These are phyloP conservation scores for Leishmania lainsoni DNA, from an alignment of 208 protist genomes.

Conservation along the genomic window DNA sequence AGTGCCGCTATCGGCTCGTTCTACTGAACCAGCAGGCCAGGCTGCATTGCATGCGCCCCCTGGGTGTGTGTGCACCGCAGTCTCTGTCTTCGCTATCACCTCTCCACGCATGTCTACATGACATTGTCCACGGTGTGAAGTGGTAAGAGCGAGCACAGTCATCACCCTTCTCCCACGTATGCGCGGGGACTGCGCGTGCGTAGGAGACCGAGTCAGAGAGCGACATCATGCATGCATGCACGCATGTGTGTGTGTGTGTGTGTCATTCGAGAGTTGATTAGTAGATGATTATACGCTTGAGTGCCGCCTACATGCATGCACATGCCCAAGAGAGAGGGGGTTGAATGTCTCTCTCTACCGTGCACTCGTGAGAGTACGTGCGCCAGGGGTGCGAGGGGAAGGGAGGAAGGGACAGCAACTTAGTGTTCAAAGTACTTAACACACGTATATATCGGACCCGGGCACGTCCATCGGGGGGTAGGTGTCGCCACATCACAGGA, in stretches of 20 bases:
- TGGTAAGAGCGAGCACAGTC: not conserved
- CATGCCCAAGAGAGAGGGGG: not conserved
- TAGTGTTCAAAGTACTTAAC: not conserved
- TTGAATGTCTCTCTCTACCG: not conserved
- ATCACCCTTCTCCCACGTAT: not conserved
- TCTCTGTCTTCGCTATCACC: not conserved
- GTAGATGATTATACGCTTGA: conserved; percentile 1
- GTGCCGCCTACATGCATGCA: not conserved
- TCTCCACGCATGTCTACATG: not conserved
- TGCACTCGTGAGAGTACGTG: not conserved
- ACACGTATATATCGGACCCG: not conserved
- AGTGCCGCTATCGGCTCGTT: not conserved
- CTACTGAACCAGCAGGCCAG: not conserved
- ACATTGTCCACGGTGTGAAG: not conserved
- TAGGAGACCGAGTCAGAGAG: not conserved
- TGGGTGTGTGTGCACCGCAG: not conserved
- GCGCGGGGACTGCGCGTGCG: too few relatives aligned
- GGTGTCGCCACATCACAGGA: not conserved
- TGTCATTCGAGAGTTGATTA: not conserved
- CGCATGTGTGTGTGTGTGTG: not conserved
- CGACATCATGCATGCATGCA: not conserved
- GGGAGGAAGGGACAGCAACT: not conserved
- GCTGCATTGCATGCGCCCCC: not conserved
- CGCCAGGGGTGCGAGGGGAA: not conserved
- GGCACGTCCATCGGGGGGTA: not conserved